Evolutionary conservation across 768 basidiomycete genomes (phyloP).

Genomic region (Podaxis mareebaensis): DNA sequence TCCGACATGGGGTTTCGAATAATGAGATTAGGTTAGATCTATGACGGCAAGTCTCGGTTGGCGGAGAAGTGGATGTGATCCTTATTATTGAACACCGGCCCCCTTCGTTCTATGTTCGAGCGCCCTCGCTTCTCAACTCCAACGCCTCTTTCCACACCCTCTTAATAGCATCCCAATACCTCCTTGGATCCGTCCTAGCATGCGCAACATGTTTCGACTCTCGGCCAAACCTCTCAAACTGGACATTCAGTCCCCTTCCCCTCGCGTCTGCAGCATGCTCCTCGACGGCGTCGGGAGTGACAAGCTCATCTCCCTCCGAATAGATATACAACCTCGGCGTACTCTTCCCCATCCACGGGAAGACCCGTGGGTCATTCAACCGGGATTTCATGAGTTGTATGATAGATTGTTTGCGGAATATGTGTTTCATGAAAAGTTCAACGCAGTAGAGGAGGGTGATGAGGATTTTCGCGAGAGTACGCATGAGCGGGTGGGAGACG

Average conservation of each 20-base stretch:
- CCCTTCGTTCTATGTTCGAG: background rate
- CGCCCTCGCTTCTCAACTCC: background rate
- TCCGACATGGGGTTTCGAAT: too few relatives aligned
- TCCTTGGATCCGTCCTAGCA: conserved; percentile 40
- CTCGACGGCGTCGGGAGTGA: conserved; percentile 37
- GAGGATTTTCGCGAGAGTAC: conserved; percentile 23
- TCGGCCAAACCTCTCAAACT: conserved; percentile 35
- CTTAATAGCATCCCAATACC: conserved; percentile 44
- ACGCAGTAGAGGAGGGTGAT: conserved; percentile 30
- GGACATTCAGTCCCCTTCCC: conserved; percentile 33
- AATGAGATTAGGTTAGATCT: too few relatives aligned
- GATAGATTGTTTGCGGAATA: conserved; percentile 25
- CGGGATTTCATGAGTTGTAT: conserved; percentile 28
- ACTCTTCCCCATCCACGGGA: conserved; percentile 39
- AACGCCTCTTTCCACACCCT: conserved; percentile 37
- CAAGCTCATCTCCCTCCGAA: conserved; percentile 42
- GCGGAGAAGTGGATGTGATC: background rate
- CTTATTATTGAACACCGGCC: background rate
- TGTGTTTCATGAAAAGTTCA: conserved; percentile 19
- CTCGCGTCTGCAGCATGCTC: conserved; percentile 34
- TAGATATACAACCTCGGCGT: conserved; percentile 48
- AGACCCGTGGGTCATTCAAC: conserved; percentile 28
- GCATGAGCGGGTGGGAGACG: conserved; percentile 31
- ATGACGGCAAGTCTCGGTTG: background rate
- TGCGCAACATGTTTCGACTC: conserved; percentile 47